Percentiles rank a stretch among this genome's conserved stretches.
Evolutionary conservation across 805 yeast genomes (phyloP).

Genomic region (Starmerella roubikii): DNA sequence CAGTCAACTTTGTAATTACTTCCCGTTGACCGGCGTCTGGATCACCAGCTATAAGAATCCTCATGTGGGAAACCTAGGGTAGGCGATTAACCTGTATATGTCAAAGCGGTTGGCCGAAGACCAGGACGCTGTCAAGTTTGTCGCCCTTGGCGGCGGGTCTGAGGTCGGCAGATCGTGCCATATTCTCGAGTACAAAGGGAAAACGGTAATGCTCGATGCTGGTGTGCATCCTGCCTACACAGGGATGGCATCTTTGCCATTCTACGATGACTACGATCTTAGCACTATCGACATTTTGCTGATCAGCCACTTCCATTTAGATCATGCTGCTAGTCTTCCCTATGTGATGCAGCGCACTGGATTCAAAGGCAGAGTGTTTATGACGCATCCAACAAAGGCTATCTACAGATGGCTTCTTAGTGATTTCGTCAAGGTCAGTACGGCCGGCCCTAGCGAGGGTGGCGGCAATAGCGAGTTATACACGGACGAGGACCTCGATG

Average conservation of each 20-base stretch:
- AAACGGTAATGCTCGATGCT: constrained; percentile 92
- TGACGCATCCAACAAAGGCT: constrained; percentile 99
- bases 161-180: constrained; percentile 98
- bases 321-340: constrained; percentile 95
- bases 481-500: constrained; percentile 78
- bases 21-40: constrained; percentile 27
- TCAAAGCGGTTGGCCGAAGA: constrained; percentile 19
- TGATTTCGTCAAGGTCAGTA: constrained; percentile 85
- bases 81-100: constrained; percentile 13
- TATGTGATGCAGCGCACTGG: constrained; percentile 95
- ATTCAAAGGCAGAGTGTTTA: constrained; percentile 89
- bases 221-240: constrained; percentile 94
- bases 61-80: constrained; percentile 8
- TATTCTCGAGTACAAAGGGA: constrained; percentile 79
- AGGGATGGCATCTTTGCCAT: constrained; percentile 85
- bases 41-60: constrained; percentile 26
- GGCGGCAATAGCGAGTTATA: constrained; percentile 38
- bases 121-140: constrained; percentile 45
- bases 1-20: constrained; percentile 22
- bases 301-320: constrained; percentile 91
- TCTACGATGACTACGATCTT: constrained; percentile 87
- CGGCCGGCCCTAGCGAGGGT: constrained; percentile 25
- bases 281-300: constrained; percentile 73
- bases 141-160: constrained; percentile 93
- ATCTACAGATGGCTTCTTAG: constrained; percentile 89